phyloP scores from a whole-genome alignment of 345 rosid genomes.

The Cardamine chenopodiifolia region DNA sequence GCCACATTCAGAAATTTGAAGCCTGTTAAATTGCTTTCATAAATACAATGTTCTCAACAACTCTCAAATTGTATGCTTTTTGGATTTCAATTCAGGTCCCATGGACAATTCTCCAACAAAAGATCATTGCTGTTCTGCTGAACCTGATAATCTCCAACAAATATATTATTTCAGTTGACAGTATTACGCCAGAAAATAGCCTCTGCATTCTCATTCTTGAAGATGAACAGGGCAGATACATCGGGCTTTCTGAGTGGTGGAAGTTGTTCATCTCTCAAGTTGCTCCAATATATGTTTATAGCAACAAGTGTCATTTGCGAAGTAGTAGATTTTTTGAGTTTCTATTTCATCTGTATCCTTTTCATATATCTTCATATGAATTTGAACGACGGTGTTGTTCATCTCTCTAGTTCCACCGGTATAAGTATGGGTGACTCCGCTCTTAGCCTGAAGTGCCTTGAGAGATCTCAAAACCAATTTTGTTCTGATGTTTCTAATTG shows the following conservation, averaged over 20 bases:
- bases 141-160: not conserved
- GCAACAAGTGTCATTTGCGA: slow-evolving; percentile 36
- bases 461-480: slow-evolving; percentile 34
- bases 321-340: slow-evolving; percentile 18
- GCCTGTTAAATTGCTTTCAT: no score
- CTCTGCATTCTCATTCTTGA: slow-evolving; percentile 21
- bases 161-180: not conserved
- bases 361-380: slow-evolving; percentile 49
- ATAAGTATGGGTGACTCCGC: slow-evolving; percentile 59
- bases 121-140: slow-evolving; percentile 3
- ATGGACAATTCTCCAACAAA: slow-evolving; percentile 16
- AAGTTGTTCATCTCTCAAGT: slow-evolving; percentile 31
- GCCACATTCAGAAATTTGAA: no score
- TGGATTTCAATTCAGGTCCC: slow-evolving; percentile 14
- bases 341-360: not conserved
- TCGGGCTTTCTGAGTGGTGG: slow-evolving; percentile 89
- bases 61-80: slow-evolving; percentile 21
- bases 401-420: slow-evolving; percentile 43
- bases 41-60: not conserved
- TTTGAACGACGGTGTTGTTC: slow-evolving; percentile 47
- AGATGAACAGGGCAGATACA: slow-evolving; percentile 80
- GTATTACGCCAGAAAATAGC: slow-evolving; percentile 12
- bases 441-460: slow-evolving; percentile 59
- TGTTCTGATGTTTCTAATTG: slow-evolving; percentile 46
- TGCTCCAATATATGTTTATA: slow-evolving; percentile 32